Evolutionary conservation across 208 protist genomes (phyloP).

Genomic region (Acanthamoeba rhysodes): DNA sequence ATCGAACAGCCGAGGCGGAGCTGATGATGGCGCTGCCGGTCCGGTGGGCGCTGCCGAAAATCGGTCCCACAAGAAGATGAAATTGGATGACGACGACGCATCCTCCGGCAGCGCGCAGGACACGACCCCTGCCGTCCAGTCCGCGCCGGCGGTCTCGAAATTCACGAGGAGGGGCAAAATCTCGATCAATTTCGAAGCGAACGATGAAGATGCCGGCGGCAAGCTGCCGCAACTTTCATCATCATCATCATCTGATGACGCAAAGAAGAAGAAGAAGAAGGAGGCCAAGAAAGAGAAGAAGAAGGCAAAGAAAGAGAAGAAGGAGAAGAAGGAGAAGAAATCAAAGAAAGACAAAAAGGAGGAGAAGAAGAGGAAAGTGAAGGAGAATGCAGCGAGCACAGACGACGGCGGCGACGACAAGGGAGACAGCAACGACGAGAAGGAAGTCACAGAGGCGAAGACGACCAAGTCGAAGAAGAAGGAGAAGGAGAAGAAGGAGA

Average conservation of each 20-base stretch:
- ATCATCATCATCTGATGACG: background rate
- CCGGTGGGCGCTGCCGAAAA: too few species aligned
- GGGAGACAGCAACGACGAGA: background rate
- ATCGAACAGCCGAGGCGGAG: too few species aligned
- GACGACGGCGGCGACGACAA: background rate
- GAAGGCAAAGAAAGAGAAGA: background rate
- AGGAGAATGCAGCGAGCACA: background rate
- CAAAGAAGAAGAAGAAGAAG: background rate
- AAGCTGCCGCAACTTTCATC: background rate
- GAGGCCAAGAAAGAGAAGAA: too few species aligned
- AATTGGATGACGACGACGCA: background rate
- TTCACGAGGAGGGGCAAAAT: conserved; percentile 36
- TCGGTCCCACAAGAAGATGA: background rate
- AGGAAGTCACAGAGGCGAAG: background rate
- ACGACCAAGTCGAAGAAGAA: background rate
- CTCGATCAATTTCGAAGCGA: conserved; percentile 39
- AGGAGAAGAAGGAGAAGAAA: background rate
- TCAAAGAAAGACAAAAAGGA: background rate
- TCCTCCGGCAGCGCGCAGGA: too few species aligned
- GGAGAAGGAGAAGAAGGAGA: background rate
- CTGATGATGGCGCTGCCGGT: too few species aligned
- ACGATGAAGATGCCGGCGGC: background rate
- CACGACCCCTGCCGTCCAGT: background rate
- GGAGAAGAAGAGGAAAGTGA: background rate
- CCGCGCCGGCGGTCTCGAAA: background rate